Base-by-base conservation (phyloP, 2,329 filamentous ascomycete species). In the Massarina eburnea region DNA sequence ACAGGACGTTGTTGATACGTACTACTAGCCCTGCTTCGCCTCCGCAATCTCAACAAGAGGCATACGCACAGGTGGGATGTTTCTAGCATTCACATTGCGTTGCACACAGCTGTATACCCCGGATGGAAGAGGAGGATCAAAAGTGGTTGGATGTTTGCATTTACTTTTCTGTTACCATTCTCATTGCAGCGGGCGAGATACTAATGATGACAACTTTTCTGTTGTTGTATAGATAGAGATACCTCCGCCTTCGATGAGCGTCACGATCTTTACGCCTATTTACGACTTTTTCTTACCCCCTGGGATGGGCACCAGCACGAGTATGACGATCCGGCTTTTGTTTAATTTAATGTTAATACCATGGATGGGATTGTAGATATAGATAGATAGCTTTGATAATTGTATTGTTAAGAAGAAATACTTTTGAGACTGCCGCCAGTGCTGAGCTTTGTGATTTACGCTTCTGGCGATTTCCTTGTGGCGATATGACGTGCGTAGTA, bases 1-100 rank as follows among this genome's bases (percentile, higher is more conserved):
- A n/a, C 54, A 61, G 27, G 67, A 70, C 40, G 56, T 71, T 39
- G 63, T 68, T 17, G 59, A 67, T 34, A 57, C 56, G 12, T 63
- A 68, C 47, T 68, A 35, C 17, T 39, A 32, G 21, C 39, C 19
- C 14, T 42, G 27, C 27, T 36, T 26, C 22, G 12, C 27, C 12
- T 7, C 27, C 5, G n/a, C 27, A 30, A 26, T 14, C 4, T 30
- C 15, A 40, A 14, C 4, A 45, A 14, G 22, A 7, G 21, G 22
- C 36, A 29, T 4, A 26, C 8, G 39, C 20, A 29, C 14, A 37
- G 36, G 12, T 37, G 22, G 29, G 10, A 39, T 33, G 20, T 19
- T 12, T 17, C 21, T n/a, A 18, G 15, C 17, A 15, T 30, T 17
- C 32, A 18, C 30, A 21, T 42, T 33, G 12, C 24, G 15, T 9